Evolutionary conservation across 1,139 yeast genomes (phyloP), one percentile per base, ranked within the genome.

Genomic region (Chernovozyma aurita): DNA sequence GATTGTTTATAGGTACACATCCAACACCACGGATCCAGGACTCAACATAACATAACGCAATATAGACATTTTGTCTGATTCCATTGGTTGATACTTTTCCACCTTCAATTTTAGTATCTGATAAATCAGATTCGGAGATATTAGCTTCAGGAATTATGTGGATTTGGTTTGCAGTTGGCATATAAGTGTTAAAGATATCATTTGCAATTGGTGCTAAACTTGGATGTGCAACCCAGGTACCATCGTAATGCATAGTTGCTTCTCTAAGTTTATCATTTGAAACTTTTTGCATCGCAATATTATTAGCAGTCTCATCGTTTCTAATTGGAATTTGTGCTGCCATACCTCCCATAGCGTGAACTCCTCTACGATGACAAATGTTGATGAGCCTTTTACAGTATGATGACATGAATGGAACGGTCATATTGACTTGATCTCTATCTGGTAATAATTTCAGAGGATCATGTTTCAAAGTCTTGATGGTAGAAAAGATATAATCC

Each of bases 341-440:
- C 61, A 56, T 56, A 33, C 61, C 61, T 18, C 61, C 61, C 46
- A 56, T 48, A 18, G 61, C 62, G 34, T 56, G 61, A 16, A 57
- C 62, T 37, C 53, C 58, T 43, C 62, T 48, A 44, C 52, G 51
- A 45, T 57, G 62, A 39, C 57, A 51, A 33, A 56, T 51, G 46
- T 56, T 50, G 24, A 57, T 55, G 43, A 57, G 50, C 34, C 52
- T 42, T 43, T 53, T 50, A 31, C 55, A 55, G 42, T 56, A 56
- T 3, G 59, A 44, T 7, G 50, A 42, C 62, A 54, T 56, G 45
- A 55, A 55, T 32, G 59, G 60, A 14, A 52, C 53, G 26, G 49
- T 44, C 61, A 54, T 56, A 34, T 57, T 55, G 31, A 55, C 58
- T 39, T 48, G 55, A 20, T 46, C 47, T 43, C 61, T 48, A 42